Conservation (phyloP, 768 basidiomycete species). For the Kwoniella sp. region DNA sequence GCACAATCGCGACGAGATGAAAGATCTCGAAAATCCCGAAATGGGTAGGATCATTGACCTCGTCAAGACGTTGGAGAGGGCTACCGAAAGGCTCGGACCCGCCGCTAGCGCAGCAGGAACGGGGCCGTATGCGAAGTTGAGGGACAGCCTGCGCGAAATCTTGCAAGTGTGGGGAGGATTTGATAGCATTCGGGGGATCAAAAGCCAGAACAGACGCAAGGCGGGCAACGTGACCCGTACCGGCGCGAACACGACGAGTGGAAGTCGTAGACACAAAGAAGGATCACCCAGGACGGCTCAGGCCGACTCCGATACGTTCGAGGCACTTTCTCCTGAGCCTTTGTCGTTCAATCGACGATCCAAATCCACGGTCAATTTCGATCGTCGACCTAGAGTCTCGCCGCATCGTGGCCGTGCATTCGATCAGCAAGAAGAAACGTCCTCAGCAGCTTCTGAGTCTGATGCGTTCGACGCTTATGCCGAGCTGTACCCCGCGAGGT, state of each 20-base stretch:
- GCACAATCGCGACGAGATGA: background rate
- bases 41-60: conserved; percentile 6
- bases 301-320: background rate
- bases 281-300: background rate
- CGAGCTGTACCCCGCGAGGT: background rate
- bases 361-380: too few species aligned
- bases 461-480: background rate
- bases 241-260: background rate
- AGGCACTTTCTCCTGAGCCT: background rate
- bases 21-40: background rate
- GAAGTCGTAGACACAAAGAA: background rate
- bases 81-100: conserved; percentile 7
- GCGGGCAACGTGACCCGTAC: too few species aligned
- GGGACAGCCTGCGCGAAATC: background rate
- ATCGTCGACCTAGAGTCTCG: too few species aligned
- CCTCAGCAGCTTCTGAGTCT: background rate
- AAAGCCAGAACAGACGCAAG: too few species aligned
- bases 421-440: too few species aligned
- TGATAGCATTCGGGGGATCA: too few species aligned
- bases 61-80: conserved; percentile 1
- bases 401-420: too few species aligned
- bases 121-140: conserved; percentile 1
- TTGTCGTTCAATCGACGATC: too few species aligned
- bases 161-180: conserved; percentile 9
- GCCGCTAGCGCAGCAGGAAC: background rate